A percentile compares a stretch with the other conserved stretches of the same genome.
These are phyloP conservation scores for Tolypocladium sp. DNA, from an alignment of 2,329 filamentous ascomycete species.

Conservation along the genomic window DNA sequence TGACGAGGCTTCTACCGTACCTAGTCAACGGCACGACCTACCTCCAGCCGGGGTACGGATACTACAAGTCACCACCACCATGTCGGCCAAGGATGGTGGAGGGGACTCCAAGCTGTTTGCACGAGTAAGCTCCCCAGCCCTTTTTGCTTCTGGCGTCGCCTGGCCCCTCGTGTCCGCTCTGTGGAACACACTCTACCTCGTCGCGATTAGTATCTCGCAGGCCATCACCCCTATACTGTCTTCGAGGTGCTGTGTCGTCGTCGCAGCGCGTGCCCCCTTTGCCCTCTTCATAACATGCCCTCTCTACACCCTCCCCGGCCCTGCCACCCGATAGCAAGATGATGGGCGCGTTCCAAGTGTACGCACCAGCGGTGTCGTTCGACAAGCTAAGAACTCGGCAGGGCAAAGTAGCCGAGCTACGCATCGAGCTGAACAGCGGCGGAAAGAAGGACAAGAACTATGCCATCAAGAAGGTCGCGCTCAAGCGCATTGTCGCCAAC, in stretches of 20 bases:
- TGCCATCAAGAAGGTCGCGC: slow-evolving; percentile 87
- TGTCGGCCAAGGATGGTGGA: slow-evolving; percentile 52
- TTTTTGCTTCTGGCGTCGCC: slow-evolving; percentile 4
- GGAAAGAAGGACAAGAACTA: slow-evolving; percentile 98
- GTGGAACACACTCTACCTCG: background rate
- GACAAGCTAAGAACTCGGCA: slow-evolving; percentile 53
- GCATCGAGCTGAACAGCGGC: slow-evolving; percentile 85
- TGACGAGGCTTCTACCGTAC: background rate
- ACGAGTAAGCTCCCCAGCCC: slow-evolving; percentile 54
- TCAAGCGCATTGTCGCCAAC: slow-evolving; percentile 99
- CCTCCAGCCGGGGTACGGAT: background rate
- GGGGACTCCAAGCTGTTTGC: slow-evolving; percentile 99
- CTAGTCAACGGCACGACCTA: background rate
- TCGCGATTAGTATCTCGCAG: background rate
- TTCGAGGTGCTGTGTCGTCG: background rate
- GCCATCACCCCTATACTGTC: background rate
- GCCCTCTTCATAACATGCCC: background rate
- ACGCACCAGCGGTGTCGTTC: slow-evolving; percentile 35
- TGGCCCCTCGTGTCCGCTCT: background rate
- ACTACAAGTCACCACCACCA: slow-evolving; percentile 22
- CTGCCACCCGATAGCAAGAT: slow-evolving; percentile 1
- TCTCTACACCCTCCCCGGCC: background rate
- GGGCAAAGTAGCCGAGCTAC: slow-evolving; percentile 98
- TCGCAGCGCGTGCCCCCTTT: background rate
- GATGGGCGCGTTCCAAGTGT: slow-evolving; percentile 43